These are phyloP conservation scores for Whalleya microplaca DNA, from an alignment of 2,329 filamentous ascomycete genomes.

Conservation along the genomic window DNA sequence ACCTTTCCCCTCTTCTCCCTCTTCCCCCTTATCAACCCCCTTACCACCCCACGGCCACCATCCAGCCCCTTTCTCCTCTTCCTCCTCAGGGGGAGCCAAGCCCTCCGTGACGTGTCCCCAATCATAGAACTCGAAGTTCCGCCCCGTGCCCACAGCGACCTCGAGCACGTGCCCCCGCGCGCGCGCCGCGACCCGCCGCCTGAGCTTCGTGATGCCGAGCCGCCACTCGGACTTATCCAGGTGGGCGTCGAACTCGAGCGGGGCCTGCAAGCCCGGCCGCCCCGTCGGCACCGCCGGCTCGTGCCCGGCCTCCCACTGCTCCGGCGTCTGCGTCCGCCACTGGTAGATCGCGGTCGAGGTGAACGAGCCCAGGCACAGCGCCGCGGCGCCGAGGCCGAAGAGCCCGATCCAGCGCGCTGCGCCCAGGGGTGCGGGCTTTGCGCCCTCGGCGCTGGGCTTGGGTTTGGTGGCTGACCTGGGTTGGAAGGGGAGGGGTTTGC, in stretches of 20 bases:
- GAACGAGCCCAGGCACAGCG: conserved; percentile 53
- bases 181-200: conserved; percentile 50
- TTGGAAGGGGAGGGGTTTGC: conserved; percentile 32
- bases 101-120: conserved; percentile 46
- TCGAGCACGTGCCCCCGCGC: conserved; percentile 64
- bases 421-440: not conserved
- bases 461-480: too few relatives aligned
- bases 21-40: conserved; percentile 20
- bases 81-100: conserved; percentile 22
- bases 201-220: conserved; percentile 58
- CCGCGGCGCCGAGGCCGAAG: conserved; percentile 50
- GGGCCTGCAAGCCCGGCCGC: conserved; percentile 52
- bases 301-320: conserved; percentile 35
- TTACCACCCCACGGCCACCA: conserved; percentile 15
- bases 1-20: conserved; percentile 4
- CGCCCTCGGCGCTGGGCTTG: too few relatives aligned
- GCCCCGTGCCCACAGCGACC: conserved; percentile 64
- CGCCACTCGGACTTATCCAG: conserved; percentile 61
- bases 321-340: conserved; percentile 30
- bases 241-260: conserved; percentile 60
- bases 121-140: conserved; percentile 63
- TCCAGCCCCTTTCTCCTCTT: conserved; percentile 20
- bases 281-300: conserved; percentile 50
- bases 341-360: conserved; percentile 37
- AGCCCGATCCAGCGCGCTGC: conserved; percentile 47